Conservation (phyloP, 805 yeast species). For the Suhomyces vadensis region DNA sequence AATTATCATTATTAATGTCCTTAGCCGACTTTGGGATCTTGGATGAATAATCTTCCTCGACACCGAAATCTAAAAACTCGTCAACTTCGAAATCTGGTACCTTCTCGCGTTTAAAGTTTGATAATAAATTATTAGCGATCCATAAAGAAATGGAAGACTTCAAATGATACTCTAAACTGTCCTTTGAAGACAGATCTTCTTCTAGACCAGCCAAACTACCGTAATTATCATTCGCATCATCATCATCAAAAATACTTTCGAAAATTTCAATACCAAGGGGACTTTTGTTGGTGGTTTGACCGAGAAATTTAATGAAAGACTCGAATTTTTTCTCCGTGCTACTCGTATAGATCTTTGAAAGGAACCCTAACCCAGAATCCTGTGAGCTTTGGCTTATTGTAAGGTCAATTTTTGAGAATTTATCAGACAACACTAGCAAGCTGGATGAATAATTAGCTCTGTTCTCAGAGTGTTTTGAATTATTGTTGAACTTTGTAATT, state of each 20-base stretch:
- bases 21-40: background rate
- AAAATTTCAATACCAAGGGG: constrained; percentile 8
- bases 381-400: constrained; percentile 8
- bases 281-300: background rate
- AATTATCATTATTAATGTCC: constrained; percentile 6
- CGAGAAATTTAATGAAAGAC: constrained; percentile 7
- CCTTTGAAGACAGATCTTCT: no score
- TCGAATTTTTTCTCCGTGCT: constrained; percentile 23
- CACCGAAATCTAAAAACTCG: constrained; percentile 23
- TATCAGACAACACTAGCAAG: constrained; percentile 15
- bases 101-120: constrained; percentile 6
- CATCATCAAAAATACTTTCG: constrained; percentile 18
- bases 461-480: background rate
- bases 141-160: constrained; percentile 27
- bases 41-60: constrained; percentile 11
- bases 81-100: constrained; percentile 27
- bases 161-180: background rate
- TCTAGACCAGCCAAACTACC: no score
- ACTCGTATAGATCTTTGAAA: constrained; percentile 18
- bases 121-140: constrained; percentile 27
- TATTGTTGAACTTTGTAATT: constrained; percentile 18
- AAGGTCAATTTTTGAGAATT: constrained; percentile 10
- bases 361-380: background rate
- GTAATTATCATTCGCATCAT: no score
- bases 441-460: constrained; percentile 13